A percentile compares a stretch with the other conserved stretches of the same genome.
These are phyloP conservation scores for Emmonsiellopsis sp. DNA, from an alignment of 2,329 filamentous ascomycete species.

Conservation along the genomic window DNA sequence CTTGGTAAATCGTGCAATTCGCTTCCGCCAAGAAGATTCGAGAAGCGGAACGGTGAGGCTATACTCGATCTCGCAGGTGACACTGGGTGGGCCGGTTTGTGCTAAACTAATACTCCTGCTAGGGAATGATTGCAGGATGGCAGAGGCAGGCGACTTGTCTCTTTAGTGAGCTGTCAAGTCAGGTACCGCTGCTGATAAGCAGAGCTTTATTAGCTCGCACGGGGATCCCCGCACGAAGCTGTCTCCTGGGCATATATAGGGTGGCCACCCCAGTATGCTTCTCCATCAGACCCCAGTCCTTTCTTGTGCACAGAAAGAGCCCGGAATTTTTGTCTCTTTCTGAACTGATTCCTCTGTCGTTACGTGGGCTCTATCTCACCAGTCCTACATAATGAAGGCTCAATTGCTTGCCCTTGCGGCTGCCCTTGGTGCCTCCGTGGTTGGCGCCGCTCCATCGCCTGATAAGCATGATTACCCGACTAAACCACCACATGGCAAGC, in stretches of 20 bases:
- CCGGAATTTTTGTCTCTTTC: background rate
- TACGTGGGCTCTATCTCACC: background rate
- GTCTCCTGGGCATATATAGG: background rate
- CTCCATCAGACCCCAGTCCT: background rate
- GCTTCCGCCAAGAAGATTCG: background rate
- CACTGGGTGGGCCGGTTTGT: background rate
- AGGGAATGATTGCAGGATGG: background rate
- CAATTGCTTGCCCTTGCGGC: conserved; percentile 8
- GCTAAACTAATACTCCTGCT: background rate
- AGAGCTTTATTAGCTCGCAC: background rate
- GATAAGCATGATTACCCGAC: background rate
- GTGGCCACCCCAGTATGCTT: no score
- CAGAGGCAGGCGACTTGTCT: background rate
- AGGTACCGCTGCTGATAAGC: background rate
- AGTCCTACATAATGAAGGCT: conserved; percentile 6
- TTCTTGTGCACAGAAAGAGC: background rate
- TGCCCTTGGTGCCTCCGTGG: conserved; percentile 6
- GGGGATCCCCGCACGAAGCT: background rate
- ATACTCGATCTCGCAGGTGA: background rate
- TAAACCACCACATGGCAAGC: background rate
- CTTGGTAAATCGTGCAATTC: background rate
- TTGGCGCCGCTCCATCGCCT: background rate
- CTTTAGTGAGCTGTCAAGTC: background rate
- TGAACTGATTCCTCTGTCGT: no score
- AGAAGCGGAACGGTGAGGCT: background rate